These are phyloP conservation scores for Emydomyces testavorans DNA, from an alignment of 2,329 filamentous ascomycete genomes.

Conservation along the genomic window DNA sequence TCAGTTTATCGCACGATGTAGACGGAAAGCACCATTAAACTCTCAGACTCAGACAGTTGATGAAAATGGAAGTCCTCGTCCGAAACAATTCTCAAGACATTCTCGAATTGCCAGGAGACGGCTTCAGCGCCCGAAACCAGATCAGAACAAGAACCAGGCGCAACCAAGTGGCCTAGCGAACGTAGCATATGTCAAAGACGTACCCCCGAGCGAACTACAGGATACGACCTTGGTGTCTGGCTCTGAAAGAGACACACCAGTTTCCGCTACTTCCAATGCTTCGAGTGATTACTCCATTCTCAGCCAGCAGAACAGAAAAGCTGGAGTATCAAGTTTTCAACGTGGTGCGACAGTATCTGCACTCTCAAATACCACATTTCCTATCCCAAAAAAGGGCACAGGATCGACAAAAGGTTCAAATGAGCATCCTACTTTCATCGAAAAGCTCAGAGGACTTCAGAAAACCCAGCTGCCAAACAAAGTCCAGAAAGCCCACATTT, in stretches of 20 bases:
- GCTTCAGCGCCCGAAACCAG: background rate
- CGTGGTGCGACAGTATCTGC: background rate
- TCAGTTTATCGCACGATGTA: background rate
- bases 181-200: too few species aligned
- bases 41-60: conserved; percentile 23
- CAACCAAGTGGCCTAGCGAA: background rate
- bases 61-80: conserved; percentile 29
- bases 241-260: background rate
- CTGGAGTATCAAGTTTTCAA: background rate
- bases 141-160: background rate
- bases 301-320: background rate
- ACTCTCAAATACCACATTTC: too few species aligned
- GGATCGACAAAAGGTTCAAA: background rate
- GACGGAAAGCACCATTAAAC: background rate
- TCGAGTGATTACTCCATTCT: background rate
- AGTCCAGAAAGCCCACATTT: background rate
- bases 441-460: background rate
- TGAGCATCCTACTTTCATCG: background rate
- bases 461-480: background rate
- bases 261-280: background rate
- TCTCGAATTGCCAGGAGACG: background rate
- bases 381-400: background rate
- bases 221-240: background rate
- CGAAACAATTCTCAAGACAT: background rate
- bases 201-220: too few species aligned